Percentiles rank a stretch among this genome's conserved stretches.
Conservation (phyloP, 169 alveolate genomes). For the Plasmodium chabaudi region DNA sequence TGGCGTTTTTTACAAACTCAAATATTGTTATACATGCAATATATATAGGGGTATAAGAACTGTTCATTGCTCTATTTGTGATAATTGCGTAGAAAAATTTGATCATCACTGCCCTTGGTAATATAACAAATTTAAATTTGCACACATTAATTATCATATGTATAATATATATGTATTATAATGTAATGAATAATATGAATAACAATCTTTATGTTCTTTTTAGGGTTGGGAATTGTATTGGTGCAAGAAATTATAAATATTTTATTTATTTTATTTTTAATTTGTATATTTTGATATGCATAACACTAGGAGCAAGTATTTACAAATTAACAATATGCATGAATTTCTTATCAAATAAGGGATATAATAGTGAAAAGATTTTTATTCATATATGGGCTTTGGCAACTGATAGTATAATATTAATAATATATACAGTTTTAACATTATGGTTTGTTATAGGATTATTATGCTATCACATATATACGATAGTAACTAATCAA, state of each 20-base stretch:
- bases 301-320: slow-evolving; percentile 67
- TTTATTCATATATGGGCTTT: slow-evolving; percentile 71
- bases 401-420: slow-evolving; percentile 70
- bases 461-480: slow-evolving; percentile 83
- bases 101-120: slow-evolving; percentile 95
- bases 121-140: background rate
- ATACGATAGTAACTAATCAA: slow-evolving; percentile 83
- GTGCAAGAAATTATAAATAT: slow-evolving; percentile 90
- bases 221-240: slow-evolving; percentile 91
- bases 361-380: slow-evolving; percentile 42
- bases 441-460: slow-evolving; percentile 88
- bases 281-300: slow-evolving; percentile 70
- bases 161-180: background rate
- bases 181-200: background rate
- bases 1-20: slow-evolving; percentile 84
- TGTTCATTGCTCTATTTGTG: slow-evolving; percentile 93
- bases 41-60: slow-evolving; percentile 91
- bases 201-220: background rate
- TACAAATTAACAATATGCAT: slow-evolving; percentile 76
- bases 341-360: slow-evolving; percentile 32
- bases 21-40: slow-evolving; percentile 89
- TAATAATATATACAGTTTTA: slow-evolving; percentile 73
- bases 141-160: background rate
- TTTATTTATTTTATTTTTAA: slow-evolving; percentile 80
- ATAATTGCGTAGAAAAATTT: slow-evolving; percentile 92